Base-by-base conservation (phyloP, 495 filamentous ascomycete genomes). In the Durotheca rogersii region DNA sequence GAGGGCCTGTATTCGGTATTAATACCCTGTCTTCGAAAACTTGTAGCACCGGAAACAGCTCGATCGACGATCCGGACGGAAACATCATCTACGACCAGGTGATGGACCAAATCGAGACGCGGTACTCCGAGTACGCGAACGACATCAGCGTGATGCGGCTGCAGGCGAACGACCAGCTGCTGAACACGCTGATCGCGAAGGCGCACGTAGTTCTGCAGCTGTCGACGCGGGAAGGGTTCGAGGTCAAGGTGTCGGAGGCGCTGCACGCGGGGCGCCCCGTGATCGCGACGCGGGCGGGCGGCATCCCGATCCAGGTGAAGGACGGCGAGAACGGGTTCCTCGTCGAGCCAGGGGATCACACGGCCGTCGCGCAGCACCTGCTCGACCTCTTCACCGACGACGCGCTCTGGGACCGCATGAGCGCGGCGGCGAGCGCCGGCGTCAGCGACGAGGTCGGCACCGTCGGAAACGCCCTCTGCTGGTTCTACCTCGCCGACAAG, bases 191-290 rank as follows among this genome's bases (percentile, higher is more conserved):
- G n/a, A 72, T 95, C 30, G 83, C 85, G 29, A 83, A 83, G 36
- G 83, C 87, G 1, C 81, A 82, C 46, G 77, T 90, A 15, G 85
- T 81, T 0, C 74, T 92, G 29, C 89, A 95, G 66, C 79, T 95
- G 12, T 91, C 87, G 6, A 90, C 82, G 1, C 81, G 86, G 14
- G 89, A 95, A 65, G 89, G 89, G 2, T 95, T 95, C 58, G 89
- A 95, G 64, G 85, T 93, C 45, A 95, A 94, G 69, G 89, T 95
- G 11, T 90, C 86, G 0, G 89, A 95, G 66, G 89, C 88, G 18
- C 74, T 91, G 6, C 89, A 92, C 66, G 89, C 91, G 55, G 89
- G 89, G 16, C 82, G 86, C 7, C 89, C 89, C 1, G 78, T 91
- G 36, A 89, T 95, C 42, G 88, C 87, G 4, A 89, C 86, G 1